Percentiles rank a stretch among this genome's conserved stretches.
phyloP scores from a whole-genome alignment of 257 asterid genomes.

The Scutellaria galericulata region DNA sequence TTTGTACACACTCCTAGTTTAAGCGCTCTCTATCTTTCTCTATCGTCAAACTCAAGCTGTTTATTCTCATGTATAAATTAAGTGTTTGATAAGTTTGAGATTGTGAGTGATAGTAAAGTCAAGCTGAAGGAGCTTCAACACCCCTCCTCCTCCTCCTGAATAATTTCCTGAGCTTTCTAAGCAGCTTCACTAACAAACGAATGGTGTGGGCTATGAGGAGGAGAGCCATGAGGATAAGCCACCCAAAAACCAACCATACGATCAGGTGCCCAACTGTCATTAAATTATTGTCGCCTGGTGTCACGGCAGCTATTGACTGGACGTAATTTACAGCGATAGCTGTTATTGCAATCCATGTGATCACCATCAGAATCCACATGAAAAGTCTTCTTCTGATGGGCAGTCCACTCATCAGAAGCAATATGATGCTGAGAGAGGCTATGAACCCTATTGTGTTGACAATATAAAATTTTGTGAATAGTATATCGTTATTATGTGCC shows the following conservation, averaged over 20 bases:
- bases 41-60: too few species aligned
- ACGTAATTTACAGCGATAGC: slow-evolving; percentile 32
- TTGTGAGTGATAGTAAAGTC: too few species aligned
- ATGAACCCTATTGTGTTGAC: slow-evolving; percentile 33
- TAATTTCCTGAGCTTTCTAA: neutral
- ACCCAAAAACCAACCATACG: neutral
- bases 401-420: slow-evolving; percentile 40
- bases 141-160: slow-evolving; percentile 1
- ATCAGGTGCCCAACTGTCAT: neutral
- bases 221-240: slow-evolving; percentile 34
- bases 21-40: too few species aligned
- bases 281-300: neutral
- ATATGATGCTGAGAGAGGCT: slow-evolving; percentile 42
- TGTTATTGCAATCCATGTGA: slow-evolving; percentile 44
- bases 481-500: neutral
- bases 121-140: neutral
- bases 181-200: slow-evolving; percentile 27
- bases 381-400: slow-evolving; percentile 30
- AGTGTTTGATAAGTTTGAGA: too few species aligned
- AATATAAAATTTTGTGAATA: neutral
- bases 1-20: too few species aligned
- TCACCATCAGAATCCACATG: slow-evolving; percentile 42
- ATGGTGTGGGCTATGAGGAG: slow-evolving; percentile 33
- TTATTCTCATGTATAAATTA: too few species aligned
- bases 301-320: neutral